phyloP scores from a whole-genome alignment of 2,329 filamentous ascomycete species.

The Calycina herbarum region DNA sequence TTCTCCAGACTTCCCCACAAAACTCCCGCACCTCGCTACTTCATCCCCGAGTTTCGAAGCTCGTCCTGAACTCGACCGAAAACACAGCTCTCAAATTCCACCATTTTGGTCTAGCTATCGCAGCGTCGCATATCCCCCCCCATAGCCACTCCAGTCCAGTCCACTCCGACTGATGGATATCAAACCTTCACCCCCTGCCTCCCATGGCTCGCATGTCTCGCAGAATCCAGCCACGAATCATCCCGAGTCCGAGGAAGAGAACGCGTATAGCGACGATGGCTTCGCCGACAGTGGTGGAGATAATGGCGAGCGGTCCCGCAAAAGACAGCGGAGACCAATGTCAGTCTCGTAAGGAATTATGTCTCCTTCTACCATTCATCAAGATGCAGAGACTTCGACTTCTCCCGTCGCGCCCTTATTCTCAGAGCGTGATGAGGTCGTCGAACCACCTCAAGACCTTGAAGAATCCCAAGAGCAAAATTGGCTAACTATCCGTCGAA shows the following conservation, averaged over 20 bases:
- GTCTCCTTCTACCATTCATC: slow-evolving; percentile 29
- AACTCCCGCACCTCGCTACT: slow-evolving; percentile 3
- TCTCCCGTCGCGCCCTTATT: slow-evolving; percentile 16
- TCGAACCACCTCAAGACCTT: slow-evolving; percentile 20
- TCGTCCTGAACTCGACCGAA: slow-evolving; percentile 4
- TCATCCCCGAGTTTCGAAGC: background rate
- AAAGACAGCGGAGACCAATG: slow-evolving; percentile 50
- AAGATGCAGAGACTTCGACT: slow-evolving; percentile 20
- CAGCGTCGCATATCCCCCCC: background rate
- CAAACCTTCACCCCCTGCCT: slow-evolving; percentile 33
- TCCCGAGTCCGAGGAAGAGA: slow-evolving; percentile 37
- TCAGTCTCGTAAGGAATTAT: slow-evolving; percentile 48
- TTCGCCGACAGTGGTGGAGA: slow-evolving; percentile 31
- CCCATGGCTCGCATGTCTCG: slow-evolving; percentile 28
- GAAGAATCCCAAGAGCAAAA: slow-evolving; percentile 27
- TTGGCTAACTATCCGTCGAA: slow-evolving; percentile 43
- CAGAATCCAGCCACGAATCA: slow-evolving; percentile 30
- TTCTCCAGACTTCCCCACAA: slow-evolving; percentile 3
- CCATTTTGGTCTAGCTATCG: background rate
- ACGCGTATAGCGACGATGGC: slow-evolving; percentile 34
- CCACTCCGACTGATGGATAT: slow-evolving; percentile 30
- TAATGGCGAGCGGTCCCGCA: slow-evolving; percentile 40
- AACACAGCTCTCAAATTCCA: background rate
- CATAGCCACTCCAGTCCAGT: background rate
- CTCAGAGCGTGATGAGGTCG: slow-evolving; percentile 14